Evolutionary conservation across 495 filamentous ascomycete species (phyloP).

Genomic region (Arthonia radiata): DNA sequence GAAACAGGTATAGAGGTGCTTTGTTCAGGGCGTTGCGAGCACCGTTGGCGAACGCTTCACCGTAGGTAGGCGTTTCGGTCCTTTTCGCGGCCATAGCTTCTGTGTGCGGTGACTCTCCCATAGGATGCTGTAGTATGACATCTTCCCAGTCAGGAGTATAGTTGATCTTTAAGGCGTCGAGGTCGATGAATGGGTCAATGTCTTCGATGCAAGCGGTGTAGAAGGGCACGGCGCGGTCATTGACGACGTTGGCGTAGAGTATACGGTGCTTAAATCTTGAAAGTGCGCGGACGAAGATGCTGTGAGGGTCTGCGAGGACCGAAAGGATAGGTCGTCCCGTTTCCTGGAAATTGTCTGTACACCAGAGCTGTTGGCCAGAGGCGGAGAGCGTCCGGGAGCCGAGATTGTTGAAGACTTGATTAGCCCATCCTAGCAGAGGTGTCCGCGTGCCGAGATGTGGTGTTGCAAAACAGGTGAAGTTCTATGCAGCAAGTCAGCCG

Average conservation of each 20-base stretch:
- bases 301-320: conserved; percentile 58
- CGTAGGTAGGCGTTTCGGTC: no score
- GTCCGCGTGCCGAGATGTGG: conserved; percentile 73
- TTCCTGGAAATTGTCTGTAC: conserved; percentile 61
- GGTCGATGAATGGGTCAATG: conserved; percentile 45
- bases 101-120: no score
- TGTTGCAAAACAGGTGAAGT: conserved; percentile 80
- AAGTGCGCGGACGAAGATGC: conserved; percentile 66
- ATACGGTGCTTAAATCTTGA: conserved; percentile 43
- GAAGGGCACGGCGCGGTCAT: conserved; percentile 55
- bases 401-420: conserved; percentile 54
- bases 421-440: conserved; percentile 39
- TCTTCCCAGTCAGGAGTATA: conserved; percentile 49
- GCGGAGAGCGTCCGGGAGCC: conserved; percentile 51
- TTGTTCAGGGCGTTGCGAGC: conserved; percentile 13
- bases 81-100: no score
- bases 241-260: conserved; percentile 64
- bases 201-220: conserved; percentile 58
- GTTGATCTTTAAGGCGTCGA: conserved; percentile 38
- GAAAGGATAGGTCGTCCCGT: conserved; percentile 56
- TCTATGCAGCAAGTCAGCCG: conserved; percentile 18
- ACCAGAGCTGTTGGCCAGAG: conserved; percentile 72
- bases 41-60: conserved; percentile 10
- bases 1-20: conserved; percentile 32
- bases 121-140: no score